Percentiles rank a stretch among this genome's conserved stretches.
Evolutionary conservation across 2,329 filamentous ascomycete genomes (phyloP).

Genomic region (Aspergillus jensenii): DNA sequence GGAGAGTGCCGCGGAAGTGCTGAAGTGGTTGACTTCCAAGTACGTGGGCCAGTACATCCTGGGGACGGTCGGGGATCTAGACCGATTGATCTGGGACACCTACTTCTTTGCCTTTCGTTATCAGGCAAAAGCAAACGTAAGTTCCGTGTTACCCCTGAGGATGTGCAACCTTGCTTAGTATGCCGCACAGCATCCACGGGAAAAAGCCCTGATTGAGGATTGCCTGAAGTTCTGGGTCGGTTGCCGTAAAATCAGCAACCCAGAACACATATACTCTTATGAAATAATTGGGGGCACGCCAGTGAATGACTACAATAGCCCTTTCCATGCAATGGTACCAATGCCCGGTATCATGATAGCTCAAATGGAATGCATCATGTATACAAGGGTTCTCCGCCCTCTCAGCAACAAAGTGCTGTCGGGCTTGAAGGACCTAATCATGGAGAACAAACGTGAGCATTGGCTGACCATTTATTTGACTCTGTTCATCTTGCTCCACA

Average conservation of each 20-base stretch:
- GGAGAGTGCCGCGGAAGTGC: constrained; percentile 1
- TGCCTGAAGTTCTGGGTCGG: constrained; percentile 13
- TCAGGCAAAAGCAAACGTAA: constrained; percentile 13
- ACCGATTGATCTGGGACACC: constrained; percentile 12
- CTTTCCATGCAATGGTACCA: constrained; percentile 8
- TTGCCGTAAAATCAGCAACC: constrained; percentile 12
- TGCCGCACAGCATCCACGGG: background rate
- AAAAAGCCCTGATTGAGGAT: constrained; percentile 7
- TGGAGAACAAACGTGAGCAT: constrained; percentile 13
- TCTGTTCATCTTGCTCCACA: constrained; percentile 11
- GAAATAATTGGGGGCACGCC: constrained; percentile 1
- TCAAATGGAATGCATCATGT: constrained; percentile 16
- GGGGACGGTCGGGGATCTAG: constrained; percentile 2
- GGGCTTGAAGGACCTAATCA: constrained; percentile 7
- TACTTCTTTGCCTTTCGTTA: constrained; percentile 12
- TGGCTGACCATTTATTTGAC: constrained; percentile 13
- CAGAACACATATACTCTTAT: constrained; percentile 7
- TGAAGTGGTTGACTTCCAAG: constrained; percentile 6
- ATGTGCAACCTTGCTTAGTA: constrained; percentile 4
- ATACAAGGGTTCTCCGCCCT: constrained; percentile 10
- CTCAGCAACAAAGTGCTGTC: constrained; percentile 6
- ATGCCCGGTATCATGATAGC: constrained; percentile 13
- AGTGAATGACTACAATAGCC: constrained; percentile 7
- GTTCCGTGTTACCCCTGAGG: background rate
- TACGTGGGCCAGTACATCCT: constrained; percentile 9